phyloP scores from a whole-genome alignment of 345 rosid species.

The Draba incana region DNA sequence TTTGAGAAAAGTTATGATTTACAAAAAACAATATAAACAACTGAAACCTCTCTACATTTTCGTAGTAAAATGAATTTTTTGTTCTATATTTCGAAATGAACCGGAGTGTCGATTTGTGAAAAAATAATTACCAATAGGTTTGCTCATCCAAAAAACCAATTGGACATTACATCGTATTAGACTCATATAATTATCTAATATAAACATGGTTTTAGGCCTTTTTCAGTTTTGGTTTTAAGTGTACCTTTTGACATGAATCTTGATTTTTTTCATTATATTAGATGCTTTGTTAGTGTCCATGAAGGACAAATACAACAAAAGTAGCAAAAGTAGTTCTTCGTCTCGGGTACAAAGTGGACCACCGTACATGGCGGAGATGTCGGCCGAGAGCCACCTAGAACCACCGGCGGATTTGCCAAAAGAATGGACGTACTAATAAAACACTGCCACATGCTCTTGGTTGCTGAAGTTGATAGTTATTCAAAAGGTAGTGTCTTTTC shows the following conservation, averaged over 20 bases:
- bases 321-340: slow-evolving; percentile 38
- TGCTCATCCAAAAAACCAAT: neutral
- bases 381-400: slow-evolving; percentile 52
- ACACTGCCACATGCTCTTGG: slow-evolving; percentile 27
- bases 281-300: slow-evolving; percentile 44
- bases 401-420: slow-evolving; percentile 56
- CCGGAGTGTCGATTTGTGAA: neutral
- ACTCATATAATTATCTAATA: neutral
- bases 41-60: neutral
- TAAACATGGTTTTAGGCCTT: neutral
- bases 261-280: slow-evolving; percentile 2
- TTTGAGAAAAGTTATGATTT: slow-evolving; percentile 11
- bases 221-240: neutral
- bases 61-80: neutral
- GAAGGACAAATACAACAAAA: slow-evolving; percentile 39
- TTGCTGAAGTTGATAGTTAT: slow-evolving; percentile 23
- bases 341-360: slow-evolving; percentile 44
- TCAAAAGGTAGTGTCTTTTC: slow-evolving; percentile 36
- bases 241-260: neutral
- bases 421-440: slow-evolving; percentile 74
- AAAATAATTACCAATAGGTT: neutral
- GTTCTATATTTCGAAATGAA: too few species aligned
- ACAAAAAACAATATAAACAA: neutral
- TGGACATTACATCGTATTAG: neutral
- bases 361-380: slow-evolving; percentile 42